Conservation (phyloP, 352 stramenopile genomes). For the Pythium dissotocum region DNA sequence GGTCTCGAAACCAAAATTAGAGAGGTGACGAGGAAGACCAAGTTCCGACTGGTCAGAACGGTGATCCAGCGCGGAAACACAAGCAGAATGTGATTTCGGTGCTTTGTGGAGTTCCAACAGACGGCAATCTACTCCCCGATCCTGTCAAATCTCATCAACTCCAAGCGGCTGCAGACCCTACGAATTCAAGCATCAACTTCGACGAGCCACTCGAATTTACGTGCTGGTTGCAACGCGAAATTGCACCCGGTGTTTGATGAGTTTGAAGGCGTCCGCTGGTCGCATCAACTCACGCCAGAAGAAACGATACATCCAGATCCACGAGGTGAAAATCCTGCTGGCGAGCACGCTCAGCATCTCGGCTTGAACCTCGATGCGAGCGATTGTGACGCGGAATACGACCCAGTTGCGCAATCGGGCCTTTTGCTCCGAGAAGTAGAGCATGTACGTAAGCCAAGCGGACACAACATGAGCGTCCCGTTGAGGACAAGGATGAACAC, state of each 20-base stretch:
- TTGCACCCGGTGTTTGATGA: conserved; percentile 10
- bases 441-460: conserved; percentile 8
- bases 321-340: conserved; percentile 15
- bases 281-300: conserved; percentile 10
- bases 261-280: conserved; percentile 6
- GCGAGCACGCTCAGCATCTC: conserved; percentile 11
- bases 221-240: background rate
- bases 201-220: too few relatives aligned
- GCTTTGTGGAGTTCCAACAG: too few relatives aligned
- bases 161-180: too few relatives aligned
- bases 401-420: conserved; percentile 3
- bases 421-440: background rate
- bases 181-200: too few relatives aligned
- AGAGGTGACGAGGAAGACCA: too few relatives aligned
- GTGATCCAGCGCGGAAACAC: too few relatives aligned
- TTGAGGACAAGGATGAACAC: conserved; percentile 10
- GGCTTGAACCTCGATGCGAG: background rate
- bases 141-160: too few relatives aligned
- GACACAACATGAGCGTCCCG: conserved; percentile 5
- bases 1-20: too few relatives aligned
- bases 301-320: conserved; percentile 14
- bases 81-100: too few relatives aligned
- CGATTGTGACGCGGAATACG: conserved; percentile 1
- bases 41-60: too few relatives aligned
- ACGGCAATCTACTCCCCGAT: too few relatives aligned